phyloP scores from a whole-genome alignment of 345 rosid species.

The Gossypium bickii region DNA sequence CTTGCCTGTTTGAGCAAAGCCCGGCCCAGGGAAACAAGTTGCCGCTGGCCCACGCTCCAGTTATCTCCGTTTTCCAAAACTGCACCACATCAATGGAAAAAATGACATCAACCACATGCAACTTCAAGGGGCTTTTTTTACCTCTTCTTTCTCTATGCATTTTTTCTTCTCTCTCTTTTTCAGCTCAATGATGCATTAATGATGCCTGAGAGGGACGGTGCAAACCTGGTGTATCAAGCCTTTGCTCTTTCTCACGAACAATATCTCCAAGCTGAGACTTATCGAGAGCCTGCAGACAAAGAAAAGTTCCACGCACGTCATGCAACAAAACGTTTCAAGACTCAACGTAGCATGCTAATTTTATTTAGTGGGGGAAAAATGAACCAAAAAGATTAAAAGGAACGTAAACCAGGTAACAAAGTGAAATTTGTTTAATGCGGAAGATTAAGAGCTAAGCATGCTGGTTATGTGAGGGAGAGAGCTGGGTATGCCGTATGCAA shows the following conservation, averaged over 20 bases:
- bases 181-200: background rate
- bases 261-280: conserved; percentile 91
- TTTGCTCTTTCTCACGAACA: conserved; percentile 78
- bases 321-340: background rate
- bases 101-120: background rate
- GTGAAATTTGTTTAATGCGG: background rate
- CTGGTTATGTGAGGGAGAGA: too few species aligned
- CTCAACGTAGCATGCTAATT: background rate
- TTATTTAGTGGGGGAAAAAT: background rate
- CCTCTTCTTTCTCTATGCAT: background rate
- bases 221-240: conserved; percentile 86
- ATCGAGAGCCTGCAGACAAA: conserved; percentile 69
- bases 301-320: background rate
- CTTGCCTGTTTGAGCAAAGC: conserved; percentile 88
- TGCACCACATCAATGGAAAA: conserved; percentile 26
- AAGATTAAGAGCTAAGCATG: too few species aligned
- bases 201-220: conserved; percentile 11
- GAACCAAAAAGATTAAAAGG: background rate
- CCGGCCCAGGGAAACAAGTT: conserved; percentile 86
- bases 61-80: conserved; percentile 97
- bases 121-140: background rate
- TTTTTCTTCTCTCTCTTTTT: background rate
- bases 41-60: conserved; percentile 99
- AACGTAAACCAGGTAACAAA: background rate
- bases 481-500: background rate